These are phyloP conservation scores for Jackrogersella multiformis DNA, from an alignment of 495 filamentous ascomycete species.

Conservation along the genomic window DNA sequence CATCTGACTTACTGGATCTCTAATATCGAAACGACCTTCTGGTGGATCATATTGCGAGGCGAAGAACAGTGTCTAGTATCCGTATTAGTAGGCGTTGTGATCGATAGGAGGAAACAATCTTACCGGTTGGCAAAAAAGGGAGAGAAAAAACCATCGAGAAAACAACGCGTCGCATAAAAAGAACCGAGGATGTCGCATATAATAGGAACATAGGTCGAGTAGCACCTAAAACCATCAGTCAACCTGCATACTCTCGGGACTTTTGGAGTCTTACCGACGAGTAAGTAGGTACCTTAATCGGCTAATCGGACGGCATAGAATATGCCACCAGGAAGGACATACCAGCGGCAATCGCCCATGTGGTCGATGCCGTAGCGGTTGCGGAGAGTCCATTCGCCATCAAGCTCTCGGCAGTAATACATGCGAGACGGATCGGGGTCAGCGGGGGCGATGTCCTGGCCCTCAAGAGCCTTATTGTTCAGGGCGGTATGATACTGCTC, in stretches of 20 bases:
- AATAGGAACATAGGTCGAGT: neutral
- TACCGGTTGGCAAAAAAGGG: conserved; percentile 6
- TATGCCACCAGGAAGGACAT: conserved; percentile 53
- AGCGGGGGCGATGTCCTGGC: conserved; percentile 62
- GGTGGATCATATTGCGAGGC: neutral
- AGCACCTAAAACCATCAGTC: conserved; percentile 8
- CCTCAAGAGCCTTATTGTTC: conserved; percentile 52
- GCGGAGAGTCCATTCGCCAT: conserved; percentile 57
- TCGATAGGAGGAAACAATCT: neutral
- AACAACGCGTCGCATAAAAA: conserved; percentile 3
- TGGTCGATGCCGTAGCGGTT: conserved; percentile 61
- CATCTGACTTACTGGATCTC: conserved; percentile 14
- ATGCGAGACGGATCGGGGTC: conserved; percentile 61
- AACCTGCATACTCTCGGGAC: neutral
- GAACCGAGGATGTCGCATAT: neutral
- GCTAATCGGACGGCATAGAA: conserved; percentile 61
- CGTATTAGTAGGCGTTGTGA: neutral
- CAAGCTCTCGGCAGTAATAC: conserved; percentile 61
- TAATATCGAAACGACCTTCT: neutral
- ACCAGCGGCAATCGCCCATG: conserved; percentile 60
- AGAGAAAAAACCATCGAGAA: neutral
- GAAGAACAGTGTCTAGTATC: neutral
- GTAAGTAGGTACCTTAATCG: conserved; percentile 23
- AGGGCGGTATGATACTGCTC: conserved; percentile 53
- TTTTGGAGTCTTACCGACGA: conserved; percentile 6